phyloP scores from a whole-genome alignment of 257 asterid species.

The Solanum lycopersicoides region DNA sequence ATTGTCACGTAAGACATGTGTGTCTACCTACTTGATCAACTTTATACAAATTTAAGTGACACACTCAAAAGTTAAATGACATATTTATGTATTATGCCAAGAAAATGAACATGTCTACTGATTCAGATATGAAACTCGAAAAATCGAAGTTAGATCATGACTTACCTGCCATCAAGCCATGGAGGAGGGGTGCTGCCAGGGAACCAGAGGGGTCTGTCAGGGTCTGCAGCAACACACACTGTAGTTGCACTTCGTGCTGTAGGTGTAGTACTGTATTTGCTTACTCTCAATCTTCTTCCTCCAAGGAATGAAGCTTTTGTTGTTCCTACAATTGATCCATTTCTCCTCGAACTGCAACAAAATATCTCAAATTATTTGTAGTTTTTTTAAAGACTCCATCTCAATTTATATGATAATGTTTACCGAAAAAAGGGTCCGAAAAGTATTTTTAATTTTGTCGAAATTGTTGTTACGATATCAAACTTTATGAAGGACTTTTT shows the following conservation, averaged over 20 bases:
- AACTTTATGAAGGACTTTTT: no score
- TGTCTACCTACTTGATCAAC: no score
- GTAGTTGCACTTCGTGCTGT: neutral
- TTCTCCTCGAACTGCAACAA: constrained; percentile 51
- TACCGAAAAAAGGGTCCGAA: no score
- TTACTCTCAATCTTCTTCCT: constrained; percentile 52
- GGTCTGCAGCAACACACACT: constrained; percentile 53
- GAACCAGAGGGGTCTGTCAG: constrained; percentile 92
- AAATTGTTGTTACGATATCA: no score
- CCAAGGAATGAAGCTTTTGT: constrained; percentile 75
- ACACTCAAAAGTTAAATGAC: no score
- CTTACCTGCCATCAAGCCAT: constrained; percentile 96
- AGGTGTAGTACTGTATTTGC: constrained; percentile 32
- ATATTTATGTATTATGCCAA: no score
- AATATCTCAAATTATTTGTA: neutral
- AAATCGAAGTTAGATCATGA: neutral
- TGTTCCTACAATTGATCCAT: constrained; percentile 44
- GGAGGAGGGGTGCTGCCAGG: constrained; percentile 97
- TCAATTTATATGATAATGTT: no score
- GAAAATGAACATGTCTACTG: neutral
- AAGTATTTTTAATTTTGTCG: no score
- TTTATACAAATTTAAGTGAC: no score
- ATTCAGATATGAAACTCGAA: neutral
- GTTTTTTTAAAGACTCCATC: neutral
- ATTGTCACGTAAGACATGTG: no score